Percentiles rank a stretch among this genome's conserved stretches.
These are phyloP conservation scores for Danielozyma ontarioensis DNA, from an alignment of 805 yeast genomes.

Conservation along the genomic window DNA sequence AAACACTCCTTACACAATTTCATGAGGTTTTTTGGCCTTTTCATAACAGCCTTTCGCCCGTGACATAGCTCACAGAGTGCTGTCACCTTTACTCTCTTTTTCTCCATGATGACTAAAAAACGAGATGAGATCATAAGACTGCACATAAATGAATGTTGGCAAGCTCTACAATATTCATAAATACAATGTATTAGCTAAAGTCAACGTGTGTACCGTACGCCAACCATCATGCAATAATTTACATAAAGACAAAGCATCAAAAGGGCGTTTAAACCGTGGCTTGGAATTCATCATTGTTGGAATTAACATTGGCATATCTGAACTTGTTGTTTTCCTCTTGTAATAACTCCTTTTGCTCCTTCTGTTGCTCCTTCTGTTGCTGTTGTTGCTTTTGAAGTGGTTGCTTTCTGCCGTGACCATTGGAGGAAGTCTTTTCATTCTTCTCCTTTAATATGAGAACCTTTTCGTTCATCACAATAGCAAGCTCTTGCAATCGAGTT, in stretches of 20 bases:
- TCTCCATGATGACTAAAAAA: too few relatives aligned
- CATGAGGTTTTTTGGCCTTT: constrained; percentile 87
- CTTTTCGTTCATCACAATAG: constrained; percentile 78
- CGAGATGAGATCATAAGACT: too few relatives aligned
- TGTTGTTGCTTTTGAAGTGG: constrained; percentile 34
- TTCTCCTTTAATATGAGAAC: constrained; percentile 73
- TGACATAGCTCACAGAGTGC: constrained; percentile 80
- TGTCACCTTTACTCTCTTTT: constrained; percentile 27
- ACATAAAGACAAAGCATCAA: too few relatives aligned
- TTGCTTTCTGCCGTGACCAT: constrained; percentile 53
- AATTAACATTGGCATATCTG: constrained; percentile 40
- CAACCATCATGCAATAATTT: background rate
- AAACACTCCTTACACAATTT: constrained; percentile 90
- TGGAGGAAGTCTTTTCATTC: constrained; percentile 77
- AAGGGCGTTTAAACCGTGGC: constrained; percentile 23
- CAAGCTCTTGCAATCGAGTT: constrained; percentile 81
- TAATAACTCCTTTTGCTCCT: constrained; percentile 19
- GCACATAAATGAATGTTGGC: too few relatives aligned
- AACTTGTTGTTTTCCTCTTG: constrained; percentile 37
- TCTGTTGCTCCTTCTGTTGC: constrained; percentile 19
- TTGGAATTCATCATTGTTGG: constrained; percentile 42
- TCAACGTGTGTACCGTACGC: too few relatives aligned
- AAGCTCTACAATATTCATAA: too few relatives aligned
- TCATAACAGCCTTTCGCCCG: constrained; percentile 76
- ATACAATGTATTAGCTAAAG: too few relatives aligned